Evolutionary conservation across 345 rosid species (phyloP), one percentile per base, ranked within the genome.

Genomic region (Firmiana major): DNA sequence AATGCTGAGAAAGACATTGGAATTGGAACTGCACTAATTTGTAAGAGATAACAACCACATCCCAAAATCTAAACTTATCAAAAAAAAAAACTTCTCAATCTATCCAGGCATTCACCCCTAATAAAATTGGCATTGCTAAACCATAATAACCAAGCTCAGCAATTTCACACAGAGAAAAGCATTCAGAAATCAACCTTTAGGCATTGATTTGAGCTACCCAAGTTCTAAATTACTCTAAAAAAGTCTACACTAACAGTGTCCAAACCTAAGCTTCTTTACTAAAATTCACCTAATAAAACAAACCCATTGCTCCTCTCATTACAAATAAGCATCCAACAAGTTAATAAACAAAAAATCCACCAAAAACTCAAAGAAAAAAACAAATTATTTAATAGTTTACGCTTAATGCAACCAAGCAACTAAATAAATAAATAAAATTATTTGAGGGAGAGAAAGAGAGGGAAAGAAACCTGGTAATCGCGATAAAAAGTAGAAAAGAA

Each of bases 381-480:
- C 40, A 26, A 69, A 69, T 8, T 15, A 31, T 17, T 19, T 3
- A n/a, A 34, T 34, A 1, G 31, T 53, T 71, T 34, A 34, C 19
- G 11, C 19, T 36, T 71, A 46, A 51, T 34, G 17, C 28, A 71
- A 49, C 9, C 53, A 71, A 51, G 2, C 63, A 71, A 58, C 9
- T 24, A 22, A 71, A 51, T 71, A 51, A 51, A 34, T 4, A 46
- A 26, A 69, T 0, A 7, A 68, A 69, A 28, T 24, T 17, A 24
- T 51, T 10, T 3, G 6, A 7, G 6, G 4, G 31, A 12, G 58
- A 31, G 45, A 19, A 58, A 17, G 38, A 69, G 34, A 26, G n/a
- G n/a, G n/a, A n/a, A n/a, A n/a, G 45, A 71, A 34, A 71, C 75
- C 75, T 34, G n/a, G 31, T 63, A 54, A 53, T 34, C 58, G 75